phyloP scores from a whole-genome alignment of 2,329 filamentous ascomycete genomes.

The Exophiala sideris region DNA sequence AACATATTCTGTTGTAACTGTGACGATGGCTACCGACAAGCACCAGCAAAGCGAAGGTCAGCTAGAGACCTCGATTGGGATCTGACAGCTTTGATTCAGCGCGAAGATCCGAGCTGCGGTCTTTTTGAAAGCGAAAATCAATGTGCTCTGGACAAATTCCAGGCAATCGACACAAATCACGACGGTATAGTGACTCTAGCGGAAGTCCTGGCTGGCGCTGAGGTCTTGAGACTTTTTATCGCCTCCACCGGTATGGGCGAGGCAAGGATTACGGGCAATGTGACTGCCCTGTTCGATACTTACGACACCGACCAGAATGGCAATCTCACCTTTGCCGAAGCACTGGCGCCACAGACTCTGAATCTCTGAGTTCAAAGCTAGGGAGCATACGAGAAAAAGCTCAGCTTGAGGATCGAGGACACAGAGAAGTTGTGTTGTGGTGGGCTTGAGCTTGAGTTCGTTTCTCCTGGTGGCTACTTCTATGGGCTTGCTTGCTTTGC shows the following conservation, averaged over 20 bases:
- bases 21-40: neutral
- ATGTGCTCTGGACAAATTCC: neutral
- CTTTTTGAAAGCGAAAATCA: neutral
- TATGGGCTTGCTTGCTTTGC: too few relatives aligned
- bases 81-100: neutral
- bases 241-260: neutral
- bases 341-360: neutral
- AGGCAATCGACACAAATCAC: neutral
- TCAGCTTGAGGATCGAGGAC: too few relatives aligned
- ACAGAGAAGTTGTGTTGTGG: too few relatives aligned
- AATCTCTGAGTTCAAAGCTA: neutral
- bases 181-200: conserved; percentile 3
- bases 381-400: neutral
- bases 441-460: too few relatives aligned
- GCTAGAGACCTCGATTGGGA: neutral
- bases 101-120: neutral
- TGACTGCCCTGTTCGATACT: conserved; percentile 6
- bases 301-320: conserved; percentile 2
- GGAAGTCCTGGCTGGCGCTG: conserved; percentile 1
- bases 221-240: neutral
- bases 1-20: conserved; percentile 8
- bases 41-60: neutral
- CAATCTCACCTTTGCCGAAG: neutral
- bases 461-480: too few relatives aligned
- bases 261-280: neutral